These are phyloP conservation scores for Phalaenopsis hybrid DNA, from an alignment of 116 monocot species.

Conservation along the genomic window DNA sequence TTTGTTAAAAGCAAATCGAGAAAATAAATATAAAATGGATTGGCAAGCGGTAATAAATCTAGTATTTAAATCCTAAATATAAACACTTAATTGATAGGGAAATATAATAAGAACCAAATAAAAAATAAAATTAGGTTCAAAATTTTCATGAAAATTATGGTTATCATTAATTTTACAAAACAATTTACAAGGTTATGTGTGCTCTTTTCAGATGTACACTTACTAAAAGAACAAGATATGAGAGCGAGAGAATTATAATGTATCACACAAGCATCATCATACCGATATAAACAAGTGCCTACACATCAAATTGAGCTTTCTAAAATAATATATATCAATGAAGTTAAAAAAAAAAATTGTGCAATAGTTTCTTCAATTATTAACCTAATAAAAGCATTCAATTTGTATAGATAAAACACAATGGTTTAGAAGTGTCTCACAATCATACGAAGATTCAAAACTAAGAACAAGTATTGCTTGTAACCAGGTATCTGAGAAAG, in stretches of 20 bases:
- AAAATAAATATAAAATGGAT: not conserved
- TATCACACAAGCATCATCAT: not conserved
- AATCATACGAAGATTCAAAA: not conserved
- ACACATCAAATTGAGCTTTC: not conserved
- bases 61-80: not conserved
- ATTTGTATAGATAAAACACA: not conserved
- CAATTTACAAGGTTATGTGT: not conserved
- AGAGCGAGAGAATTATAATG: not conserved
- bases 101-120: not conserved
- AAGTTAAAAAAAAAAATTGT: not conserved
- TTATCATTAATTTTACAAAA: not conserved
- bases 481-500: not conserved
- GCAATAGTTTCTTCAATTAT: not conserved
- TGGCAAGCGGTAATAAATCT: not conserved
- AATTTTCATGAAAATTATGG: not conserved
- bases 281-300: not conserved
- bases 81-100: not conserved
- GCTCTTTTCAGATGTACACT: not conserved
- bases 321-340: not conserved
- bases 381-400: not conserved
- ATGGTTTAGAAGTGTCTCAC: not conserved
- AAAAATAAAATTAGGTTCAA: not conserved
- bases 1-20: too few relatives aligned
- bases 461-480: not conserved
- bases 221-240: not conserved